Evolutionary conservation across 2,329 filamentous ascomycete species (phyloP), one percentile per base, ranked within the genome.

Genomic region (Aureobasidium musti): DNA sequence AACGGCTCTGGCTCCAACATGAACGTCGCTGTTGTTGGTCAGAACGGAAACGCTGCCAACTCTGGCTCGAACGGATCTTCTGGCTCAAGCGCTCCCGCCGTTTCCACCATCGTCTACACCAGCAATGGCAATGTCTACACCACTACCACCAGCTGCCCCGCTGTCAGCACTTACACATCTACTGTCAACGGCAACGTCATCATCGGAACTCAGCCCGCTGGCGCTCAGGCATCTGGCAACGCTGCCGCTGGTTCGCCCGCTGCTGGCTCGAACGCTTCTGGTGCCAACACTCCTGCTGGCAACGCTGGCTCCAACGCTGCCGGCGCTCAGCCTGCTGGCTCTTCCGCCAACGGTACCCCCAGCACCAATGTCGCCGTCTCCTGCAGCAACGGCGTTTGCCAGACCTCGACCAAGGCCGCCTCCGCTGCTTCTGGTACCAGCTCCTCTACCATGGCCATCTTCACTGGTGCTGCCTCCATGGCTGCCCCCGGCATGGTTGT

Each of bases 401-500:
- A 35, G n/a, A 26, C 13, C 33, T 56, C 52, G 21, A 56, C 65
- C n/a, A 49, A 50, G 39, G 39, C 53, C 47, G 14, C 39, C 21
- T 23, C 50, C 26, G 19, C 49, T 26, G 19, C 60, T n/a, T 17
- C 33, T 7, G 52, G 52, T 7, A 56, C 52, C 52, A 41, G 21
- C 52, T 23, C n/a, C 3, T 14, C 47, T 14, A 50, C 10, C 50
- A 28, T 65, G 11, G 60, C 37, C 35, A 41, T 50, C 59, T 67
- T 39, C 52, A 67, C 66, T 41, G 66, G 66, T 43, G 66, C 60
- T 56, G 66, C 66, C 23, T 35, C 50, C 4, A 21, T 35, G n/a
- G 28, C 30, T 3, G 35, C 17, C 5, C 50, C 50, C n/a, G 50
- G 50, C 26, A 53, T 35, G 50, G 8, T 53, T 21, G 19, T 53